Evolutionary conservation across 495 filamentous ascomycete species (phyloP).

Genomic region (Bombardia bombarda): DNA sequence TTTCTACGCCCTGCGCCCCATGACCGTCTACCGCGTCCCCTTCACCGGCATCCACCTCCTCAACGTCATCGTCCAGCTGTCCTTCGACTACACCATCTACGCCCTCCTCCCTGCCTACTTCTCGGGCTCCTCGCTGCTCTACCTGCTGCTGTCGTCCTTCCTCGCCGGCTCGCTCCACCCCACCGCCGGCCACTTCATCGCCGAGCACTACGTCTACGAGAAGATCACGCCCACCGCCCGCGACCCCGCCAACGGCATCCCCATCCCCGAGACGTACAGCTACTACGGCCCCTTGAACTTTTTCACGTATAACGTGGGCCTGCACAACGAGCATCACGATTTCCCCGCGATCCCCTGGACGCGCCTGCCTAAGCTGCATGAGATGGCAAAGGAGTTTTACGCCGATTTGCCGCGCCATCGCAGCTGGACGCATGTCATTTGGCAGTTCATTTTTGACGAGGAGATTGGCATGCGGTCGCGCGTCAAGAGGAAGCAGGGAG

Average conservation of each 20-base stretch:
- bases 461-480: conserved; percentile 83
- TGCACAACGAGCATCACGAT: conserved; percentile 98
- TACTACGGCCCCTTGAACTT: conserved; percentile 94
- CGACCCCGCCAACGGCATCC: conserved; percentile 49
- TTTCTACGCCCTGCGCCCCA: conserved; percentile 98
- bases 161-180: conserved; percentile 90
- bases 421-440: conserved; percentile 90
- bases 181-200: conserved; percentile 96
- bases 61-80: conserved; percentile 69
- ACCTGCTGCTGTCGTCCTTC: conserved; percentile 82
- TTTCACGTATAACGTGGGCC: conserved; percentile 90
- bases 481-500: conserved; percentile 84
- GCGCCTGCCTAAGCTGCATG: conserved; percentile 60
- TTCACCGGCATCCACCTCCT: conserved; percentile 77
- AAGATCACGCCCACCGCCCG: conserved; percentile 50
- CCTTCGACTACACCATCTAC: conserved; percentile 68
- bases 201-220: conserved; percentile 97
- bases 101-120: conserved; percentile 30
- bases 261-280: conserved; percentile 88
- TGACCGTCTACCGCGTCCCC: conserved; percentile 85
- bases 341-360: conserved; percentile 98
- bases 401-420: conserved; percentile 74
- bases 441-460: conserved; percentile 87
- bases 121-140: conserved; percentile 56
- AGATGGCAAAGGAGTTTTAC: conserved; percentile 90